phyloP scores from a whole-genome alignment of 164 flowering plant species.

The Kingdonia uniflora region DNA sequence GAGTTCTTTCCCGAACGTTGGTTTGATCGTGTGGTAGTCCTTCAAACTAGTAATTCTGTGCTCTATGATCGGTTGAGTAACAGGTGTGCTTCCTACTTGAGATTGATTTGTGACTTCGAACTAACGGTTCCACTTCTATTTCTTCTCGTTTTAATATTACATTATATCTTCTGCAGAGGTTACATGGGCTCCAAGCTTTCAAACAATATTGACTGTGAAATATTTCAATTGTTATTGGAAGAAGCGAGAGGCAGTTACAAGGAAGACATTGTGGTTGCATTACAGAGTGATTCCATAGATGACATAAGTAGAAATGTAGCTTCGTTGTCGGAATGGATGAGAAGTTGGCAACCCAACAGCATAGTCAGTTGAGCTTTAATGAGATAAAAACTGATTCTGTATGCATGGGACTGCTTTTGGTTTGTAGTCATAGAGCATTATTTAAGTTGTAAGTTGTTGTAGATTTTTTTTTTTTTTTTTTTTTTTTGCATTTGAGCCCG shows the following conservation, averaged over 20 bases:
- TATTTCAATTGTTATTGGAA: conserved; percentile 78
- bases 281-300: conserved; percentile 61
- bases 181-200: conserved; percentile 63
- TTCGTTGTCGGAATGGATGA: conserved; percentile 59
- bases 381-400: no score
- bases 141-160: neutral
- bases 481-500: no score
- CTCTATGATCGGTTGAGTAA: conserved; percentile 66
- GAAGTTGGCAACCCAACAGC: conserved; percentile 39
- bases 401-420: no score
- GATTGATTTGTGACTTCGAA: neutral
- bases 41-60: conserved; percentile 77
- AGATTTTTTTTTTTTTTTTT: no score
- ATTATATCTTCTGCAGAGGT: conserved; percentile 40
- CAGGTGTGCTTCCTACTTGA: conserved; percentile 34
- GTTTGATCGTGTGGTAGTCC: conserved; percentile 91
- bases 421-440: no score
- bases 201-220: conserved; percentile 86
- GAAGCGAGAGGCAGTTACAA: conserved; percentile 79
- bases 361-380: neutral
- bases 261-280: conserved; percentile 58
- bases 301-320: conserved; percentile 64
- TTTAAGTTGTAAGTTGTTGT: no score
- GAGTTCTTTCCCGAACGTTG: conserved; percentile 96
- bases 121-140: neutral